Conservation (phyloP, 305 asterid genomes). For the Fraxinus sp. region DNA sequence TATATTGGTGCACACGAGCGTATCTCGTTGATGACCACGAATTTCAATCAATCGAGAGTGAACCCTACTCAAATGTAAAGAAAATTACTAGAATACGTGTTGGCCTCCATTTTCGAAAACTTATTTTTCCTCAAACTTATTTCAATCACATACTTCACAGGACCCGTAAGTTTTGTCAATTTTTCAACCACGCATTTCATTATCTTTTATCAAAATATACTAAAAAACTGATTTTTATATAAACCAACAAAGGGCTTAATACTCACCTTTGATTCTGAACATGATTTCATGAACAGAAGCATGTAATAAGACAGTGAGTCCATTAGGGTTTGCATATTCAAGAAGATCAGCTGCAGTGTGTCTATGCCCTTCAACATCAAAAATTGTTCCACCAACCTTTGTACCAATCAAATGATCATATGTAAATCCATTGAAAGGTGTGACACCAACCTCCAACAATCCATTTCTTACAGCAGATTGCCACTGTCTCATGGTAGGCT, state of each 20-base stretch:
- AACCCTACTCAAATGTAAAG: not conserved
- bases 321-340: slow-evolving; percentile 58
- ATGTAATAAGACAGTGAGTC: slow-evolving; percentile 60
- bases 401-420: slow-evolving; percentile 79
- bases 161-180: not conserved
- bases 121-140: not conserved
- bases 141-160: not conserved
- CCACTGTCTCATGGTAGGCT: slow-evolving; percentile 69
- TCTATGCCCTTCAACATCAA: slow-evolving; percentile 59
- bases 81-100: not conserved
- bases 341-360: slow-evolving; percentile 92
- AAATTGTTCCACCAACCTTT: slow-evolving; percentile 81
- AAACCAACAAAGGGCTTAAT: not conserved
- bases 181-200: not conserved
- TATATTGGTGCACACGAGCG: not conserved
- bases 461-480: slow-evolving; percentile 84
- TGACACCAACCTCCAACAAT: slow-evolving; percentile 58
- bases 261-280: slow-evolving; percentile 53
- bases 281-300: slow-evolving; percentile 74
- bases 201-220: not conserved
- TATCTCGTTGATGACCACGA: not conserved
- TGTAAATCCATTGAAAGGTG: slow-evolving; percentile 75
- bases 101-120: not conserved
- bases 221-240: no score
- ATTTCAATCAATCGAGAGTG: not conserved